phyloP scores from a whole-genome alignment of 768 basidiomycete genomes.

The Tephrocybe sp. region DNA sequence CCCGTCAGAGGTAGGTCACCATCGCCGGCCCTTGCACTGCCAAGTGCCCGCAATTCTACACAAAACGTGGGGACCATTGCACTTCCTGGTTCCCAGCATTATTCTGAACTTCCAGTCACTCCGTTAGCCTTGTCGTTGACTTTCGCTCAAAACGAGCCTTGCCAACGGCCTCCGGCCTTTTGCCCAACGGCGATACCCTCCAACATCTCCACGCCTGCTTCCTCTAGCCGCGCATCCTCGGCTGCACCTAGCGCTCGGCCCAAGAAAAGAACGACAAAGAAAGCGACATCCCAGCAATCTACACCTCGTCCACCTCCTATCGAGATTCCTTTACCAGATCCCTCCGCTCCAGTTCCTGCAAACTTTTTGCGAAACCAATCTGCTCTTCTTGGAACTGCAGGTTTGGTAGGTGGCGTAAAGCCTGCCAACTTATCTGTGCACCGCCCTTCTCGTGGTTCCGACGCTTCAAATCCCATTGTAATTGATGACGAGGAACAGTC shows the following conservation, averaged over 20 bases:
- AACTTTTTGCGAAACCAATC: conserved; percentile 75
- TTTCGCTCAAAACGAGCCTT: conserved; percentile 25
- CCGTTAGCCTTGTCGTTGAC: conserved; percentile 69
- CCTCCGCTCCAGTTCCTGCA: conserved; percentile 55
- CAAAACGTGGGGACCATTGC: conserved; percentile 97
- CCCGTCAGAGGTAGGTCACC: conserved; percentile 73
- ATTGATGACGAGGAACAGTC: conserved; percentile 55
- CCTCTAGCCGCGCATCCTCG: conserved; percentile 21
- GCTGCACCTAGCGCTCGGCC: conserved; percentile 18
- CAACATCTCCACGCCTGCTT: conserved; percentile 4
- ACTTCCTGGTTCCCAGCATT: conserved; percentile 92
- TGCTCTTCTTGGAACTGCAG: conserved; percentile 69
- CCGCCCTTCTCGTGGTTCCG: conserved; percentile 46
- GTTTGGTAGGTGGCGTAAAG: conserved; percentile 63
- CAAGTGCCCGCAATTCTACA: conserved; percentile 47
- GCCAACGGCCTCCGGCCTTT: conserved; percentile 38
- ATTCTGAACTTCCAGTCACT: conserved; percentile 83
- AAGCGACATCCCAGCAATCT: conserved; percentile 31
- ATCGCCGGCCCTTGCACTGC: conserved; percentile 57
- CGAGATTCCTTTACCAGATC: conserved; percentile 60
- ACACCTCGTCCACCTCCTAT: conserved; percentile 49
- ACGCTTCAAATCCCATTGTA: conserved; percentile 64
- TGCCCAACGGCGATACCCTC: conserved; percentile 7
- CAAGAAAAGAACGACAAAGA: conserved; percentile 34
- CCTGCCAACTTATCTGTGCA: conserved; percentile 47